Base-by-base conservation (phyloP, 495 filamentous ascomycete species). In the Trichoderma reesei region DNA sequence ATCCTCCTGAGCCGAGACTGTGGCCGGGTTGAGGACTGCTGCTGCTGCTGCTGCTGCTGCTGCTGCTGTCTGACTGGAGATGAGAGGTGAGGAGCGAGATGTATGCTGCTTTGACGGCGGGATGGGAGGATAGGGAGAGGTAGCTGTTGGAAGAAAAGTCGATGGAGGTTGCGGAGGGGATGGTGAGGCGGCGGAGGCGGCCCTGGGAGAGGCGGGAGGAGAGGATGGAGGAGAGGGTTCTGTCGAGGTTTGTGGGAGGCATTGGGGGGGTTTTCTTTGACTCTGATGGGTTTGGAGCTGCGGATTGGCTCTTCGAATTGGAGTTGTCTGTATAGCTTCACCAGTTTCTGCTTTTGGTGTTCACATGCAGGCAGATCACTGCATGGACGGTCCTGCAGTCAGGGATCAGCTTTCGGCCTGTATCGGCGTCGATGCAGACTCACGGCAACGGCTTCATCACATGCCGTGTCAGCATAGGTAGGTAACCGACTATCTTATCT, bases 121-220 rank as follows among this genome's bases (percentile, higher is more conserved):
- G 56, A 33, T 79, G 79, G 20, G 72, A 72, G 8, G 85, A 79
- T 31, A 88, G 73, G 0, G 84, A 86, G 26, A 88, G 81, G 66
- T 85, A 87, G 65, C 81, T 79, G 67, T 88, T 88, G 60, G 82
- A 85, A n/a, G 82, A 84, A 70, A 88, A 87, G 71, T 88, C 85
- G 3, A 77, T 72, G 16, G 72, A 68, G 59, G 67, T 66, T 4
- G 73, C 26, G 11, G 72, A 69, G 0, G 74, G 65, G 33, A 72
- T 72, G 51, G 73, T 83, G 16, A 87, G 74, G 10, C 63, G 62
- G 33, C 81, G 75, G 48, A 82, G 67, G 51, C 65, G 70, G 38
- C 71, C 65, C 31, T 72, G 71, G 13, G 68, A 63, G 61, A 65
- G 61, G 31, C 71, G 74, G 33, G 71, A 74, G 3, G 66, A 67